Conservation (phyloP, 441 rosid genomes). For the Populus tomentosa region DNA sequence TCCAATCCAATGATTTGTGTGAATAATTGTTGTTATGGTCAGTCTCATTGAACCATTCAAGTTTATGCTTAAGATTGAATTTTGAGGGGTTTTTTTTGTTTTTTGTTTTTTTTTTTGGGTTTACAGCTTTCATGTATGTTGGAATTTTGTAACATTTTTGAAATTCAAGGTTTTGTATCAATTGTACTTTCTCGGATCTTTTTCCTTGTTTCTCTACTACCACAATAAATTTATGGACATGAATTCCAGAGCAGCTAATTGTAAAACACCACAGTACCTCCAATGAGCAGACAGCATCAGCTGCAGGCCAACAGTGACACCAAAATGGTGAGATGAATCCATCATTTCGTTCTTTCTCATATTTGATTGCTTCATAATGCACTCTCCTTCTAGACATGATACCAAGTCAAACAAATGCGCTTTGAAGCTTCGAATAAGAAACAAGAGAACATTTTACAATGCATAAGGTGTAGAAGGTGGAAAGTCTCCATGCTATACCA, state of each 20-base stretch:
- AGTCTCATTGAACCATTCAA: neutral
- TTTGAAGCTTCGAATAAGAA: too few species aligned
- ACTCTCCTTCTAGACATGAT: constrained; percentile 77
- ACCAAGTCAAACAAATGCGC: constrained; percentile 44
- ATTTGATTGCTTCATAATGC: constrained; percentile 60
- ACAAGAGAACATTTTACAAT: too few species aligned
- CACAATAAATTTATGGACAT: too few species aligned
- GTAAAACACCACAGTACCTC: constrained; percentile 45
- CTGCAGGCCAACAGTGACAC: constrained; percentile 66
- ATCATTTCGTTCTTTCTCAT: constrained; percentile 80
- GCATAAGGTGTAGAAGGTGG: too few species aligned
- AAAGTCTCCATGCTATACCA: too few species aligned
- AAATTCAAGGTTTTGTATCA: neutral
- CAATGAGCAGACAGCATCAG: constrained; percentile 68
- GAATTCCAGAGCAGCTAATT: too few species aligned
- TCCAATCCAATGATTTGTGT: neutral
- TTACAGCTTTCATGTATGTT: neutral
- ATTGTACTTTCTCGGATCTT: neutral
- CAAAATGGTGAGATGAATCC: constrained; percentile 84
- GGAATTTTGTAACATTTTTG: neutral
- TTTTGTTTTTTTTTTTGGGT: neutral
- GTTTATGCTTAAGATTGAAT: neutral
- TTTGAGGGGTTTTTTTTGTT: neutral
- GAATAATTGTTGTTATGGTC: neutral
- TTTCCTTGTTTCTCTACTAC: neutral